These are phyloP conservation scores for Cyclotella atomus DNA, from an alignment of 108 stramenopile genomes.

Conservation along the genomic window DNA sequence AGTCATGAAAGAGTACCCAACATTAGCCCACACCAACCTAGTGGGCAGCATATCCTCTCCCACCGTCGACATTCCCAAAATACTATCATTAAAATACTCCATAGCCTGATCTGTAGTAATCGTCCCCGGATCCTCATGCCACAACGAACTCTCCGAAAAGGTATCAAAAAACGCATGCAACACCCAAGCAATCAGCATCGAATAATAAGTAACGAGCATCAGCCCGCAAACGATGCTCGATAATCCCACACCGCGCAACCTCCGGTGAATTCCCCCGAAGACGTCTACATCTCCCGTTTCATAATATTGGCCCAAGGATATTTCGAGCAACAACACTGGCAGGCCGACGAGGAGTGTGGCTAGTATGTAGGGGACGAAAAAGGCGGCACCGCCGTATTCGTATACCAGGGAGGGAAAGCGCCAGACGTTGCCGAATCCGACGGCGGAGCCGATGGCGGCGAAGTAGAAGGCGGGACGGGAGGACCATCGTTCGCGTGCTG, in stretches of 20 bases:
- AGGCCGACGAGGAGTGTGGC: slow-evolving; percentile 62
- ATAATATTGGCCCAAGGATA: slow-evolving; percentile 60
- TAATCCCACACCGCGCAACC: slow-evolving; percentile 60
- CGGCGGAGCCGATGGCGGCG: slow-evolving; percentile 64
- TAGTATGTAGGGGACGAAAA: slow-evolving; percentile 62
- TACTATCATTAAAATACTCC: slow-evolving; percentile 44
- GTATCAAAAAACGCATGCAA: slow-evolving; percentile 51
- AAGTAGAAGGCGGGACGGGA: slow-evolving; percentile 62
- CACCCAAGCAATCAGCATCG: slow-evolving; percentile 54
- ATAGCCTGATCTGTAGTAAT: slow-evolving; percentile 45
- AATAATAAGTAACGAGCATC: slow-evolving; percentile 60
- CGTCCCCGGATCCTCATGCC: slow-evolving; percentile 16
- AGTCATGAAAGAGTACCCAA: slow-evolving; percentile 41
- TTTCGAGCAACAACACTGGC: slow-evolving; percentile 62
- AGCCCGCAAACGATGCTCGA: slow-evolving; percentile 47
- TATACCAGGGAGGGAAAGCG: slow-evolving; percentile 64
- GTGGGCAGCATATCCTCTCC: slow-evolving; percentile 44
- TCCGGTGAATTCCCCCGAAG: slow-evolving; percentile 58
- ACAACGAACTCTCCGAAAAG: slow-evolving; percentile 36
- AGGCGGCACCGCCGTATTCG: slow-evolving; percentile 67
- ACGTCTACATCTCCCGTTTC: slow-evolving; percentile 58
- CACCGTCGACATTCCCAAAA: slow-evolving; percentile 52
- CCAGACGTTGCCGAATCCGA: slow-evolving; percentile 77
- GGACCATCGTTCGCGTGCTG: slow-evolving; percentile 33
- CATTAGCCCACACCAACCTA: slow-evolving; percentile 53